Base-by-base conservation (phyloP, 202 grass and related monocot species). In the Schoenoplectus triqueter region DNA sequence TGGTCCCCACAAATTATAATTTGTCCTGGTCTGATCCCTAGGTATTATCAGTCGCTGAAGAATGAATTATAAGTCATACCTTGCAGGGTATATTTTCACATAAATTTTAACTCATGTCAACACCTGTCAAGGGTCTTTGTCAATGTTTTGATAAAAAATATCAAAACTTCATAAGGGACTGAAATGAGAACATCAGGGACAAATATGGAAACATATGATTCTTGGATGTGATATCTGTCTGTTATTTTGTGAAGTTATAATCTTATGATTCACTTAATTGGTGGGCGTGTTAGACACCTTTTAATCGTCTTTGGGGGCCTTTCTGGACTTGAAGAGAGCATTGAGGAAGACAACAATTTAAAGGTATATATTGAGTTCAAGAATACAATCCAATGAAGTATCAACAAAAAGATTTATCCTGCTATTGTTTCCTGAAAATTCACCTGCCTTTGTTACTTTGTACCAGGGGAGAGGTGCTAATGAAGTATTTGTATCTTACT, bases 271-370 rank as follows among this genome's bases (percentile, higher is more conserved):
- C 22, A 41, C 68, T 70, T 40, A 21, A 64, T 68, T 46, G 31
- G 45, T 74, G 80, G 14, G 59, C 67, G 65, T 81, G 67, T 49
- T 88, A 95, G 96, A 84, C 96, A 98, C 80, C 93, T 98, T 85
- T 85, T 95, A 22, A 98, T 95, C 84, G 93, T 87, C 11, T 95
- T 98, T 78, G 96, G 93, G 75, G 96, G 96, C 67, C 85, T 98
- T 82, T 91, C 90, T 80, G 96, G 96, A 84, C 87, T 98, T 87
- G 96, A 98, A 90, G 96, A 95, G 84, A 94, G 90, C 82, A 90
- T 98, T 17, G 93, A 98, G 88, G 96, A 98, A 91, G 93, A 95
- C 86, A 88, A 59, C 74, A 86, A 80, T 87, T 87, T 95, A 70
- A 98, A 98, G 91, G 96, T 95, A 92, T 69, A 22, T 42, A 2